phyloP scores from a whole-genome alignment of 1,139 yeast species.

The Candida gigantensis region DNA sequence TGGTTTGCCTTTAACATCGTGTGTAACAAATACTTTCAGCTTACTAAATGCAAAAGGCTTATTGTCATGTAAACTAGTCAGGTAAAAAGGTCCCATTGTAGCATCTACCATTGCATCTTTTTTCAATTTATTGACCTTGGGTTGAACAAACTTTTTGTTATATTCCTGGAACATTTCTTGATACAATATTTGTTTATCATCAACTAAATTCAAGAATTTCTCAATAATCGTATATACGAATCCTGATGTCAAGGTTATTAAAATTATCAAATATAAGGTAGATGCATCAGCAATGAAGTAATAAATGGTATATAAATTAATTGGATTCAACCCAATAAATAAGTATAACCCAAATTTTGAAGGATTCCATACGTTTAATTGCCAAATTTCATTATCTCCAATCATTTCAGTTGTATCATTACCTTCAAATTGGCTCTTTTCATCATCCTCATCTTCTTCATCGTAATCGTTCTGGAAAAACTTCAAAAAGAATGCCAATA shows the following conservation, averaged over 20 bases:
- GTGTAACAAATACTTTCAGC: constrained; percentile 48
- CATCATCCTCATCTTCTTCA: constrained; percentile 10
- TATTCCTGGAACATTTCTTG: constrained; percentile 67
- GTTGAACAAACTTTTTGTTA: constrained; percentile 64
- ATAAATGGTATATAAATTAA: constrained; percentile 41
- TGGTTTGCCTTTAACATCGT: constrained; percentile 45
- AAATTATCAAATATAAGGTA: constrained; percentile 34
- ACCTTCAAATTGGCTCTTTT: constrained; percentile 5
- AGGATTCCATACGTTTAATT: constrained; percentile 61
- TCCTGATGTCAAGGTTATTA: constrained; percentile 38
- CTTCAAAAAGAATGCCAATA: constrained; percentile 10
- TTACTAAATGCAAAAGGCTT: constrained; percentile 33
- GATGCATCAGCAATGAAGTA: constrained; percentile 30
- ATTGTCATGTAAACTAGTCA: constrained; percentile 31
- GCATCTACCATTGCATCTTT: constrained; percentile 72
- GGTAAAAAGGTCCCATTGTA: constrained; percentile 40
- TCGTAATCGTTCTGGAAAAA: constrained; percentile 13
- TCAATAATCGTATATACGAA: constrained; percentile 39
- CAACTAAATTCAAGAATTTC: constrained; percentile 48
- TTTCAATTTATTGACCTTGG: constrained; percentile 51
- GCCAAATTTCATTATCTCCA: constrained; percentile 46
- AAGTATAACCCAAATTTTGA: constrained; percentile 49
- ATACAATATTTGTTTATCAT: constrained; percentile 62
- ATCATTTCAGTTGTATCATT: constrained; percentile 15
- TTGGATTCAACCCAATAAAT: constrained; percentile 60